Base-by-base conservation (phyloP, 495 filamentous ascomycete species). In the Aspergillus haitiensis region DNA sequence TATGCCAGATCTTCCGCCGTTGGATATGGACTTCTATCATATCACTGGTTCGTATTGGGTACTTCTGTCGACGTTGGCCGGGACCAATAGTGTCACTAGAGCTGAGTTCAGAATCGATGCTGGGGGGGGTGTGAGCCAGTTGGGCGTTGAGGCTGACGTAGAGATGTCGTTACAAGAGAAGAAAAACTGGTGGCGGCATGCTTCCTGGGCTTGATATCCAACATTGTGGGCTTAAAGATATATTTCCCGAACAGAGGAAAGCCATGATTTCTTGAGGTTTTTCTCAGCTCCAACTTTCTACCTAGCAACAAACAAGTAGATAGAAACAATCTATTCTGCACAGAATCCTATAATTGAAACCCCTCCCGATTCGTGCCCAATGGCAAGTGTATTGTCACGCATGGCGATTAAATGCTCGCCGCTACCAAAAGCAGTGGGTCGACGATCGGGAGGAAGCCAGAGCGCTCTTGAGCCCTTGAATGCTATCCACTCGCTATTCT, bases 101-200 rank as follows among this genome's bases (percentile, higher is more conserved):
- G 56, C 31, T 4, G 56, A 58, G 37, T 40, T 58, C 16, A 33
- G 37, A 10, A 31, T 51, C 16, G 11, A 15, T n/a, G 11, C 56
- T n/a, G 34, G 32, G 7, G 46, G 46, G 4, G 0, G 9, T 3
- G 56, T 58, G 16, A 33, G 10, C 6, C 45, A 51, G 56, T 33
- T 58, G 1, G 56, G 56, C n/a, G 12, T 51, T 40, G 56, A 51
- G 34, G 46, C 32, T 34, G 46, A 51, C 42, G n/a, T 8, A 6
- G 33, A 15, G 15, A 58, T 58, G 56, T 10, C 33, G 42, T 34
- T 7, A 1, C 11, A 31, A 13, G 56, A 35, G n/a, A 35, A 58
- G 46, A 58, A 58, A 47, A 47, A 51, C 12, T 58, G 56, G 56
- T 51, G 51, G 51, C 1, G 21, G 3, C 21, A 27, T 27, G 21